Evolutionary conservation across 2,329 filamentous ascomycete genomes (phyloP), one percentile per base, ranked within the genome.

Genomic region (Fusarium sulawesiense): DNA sequence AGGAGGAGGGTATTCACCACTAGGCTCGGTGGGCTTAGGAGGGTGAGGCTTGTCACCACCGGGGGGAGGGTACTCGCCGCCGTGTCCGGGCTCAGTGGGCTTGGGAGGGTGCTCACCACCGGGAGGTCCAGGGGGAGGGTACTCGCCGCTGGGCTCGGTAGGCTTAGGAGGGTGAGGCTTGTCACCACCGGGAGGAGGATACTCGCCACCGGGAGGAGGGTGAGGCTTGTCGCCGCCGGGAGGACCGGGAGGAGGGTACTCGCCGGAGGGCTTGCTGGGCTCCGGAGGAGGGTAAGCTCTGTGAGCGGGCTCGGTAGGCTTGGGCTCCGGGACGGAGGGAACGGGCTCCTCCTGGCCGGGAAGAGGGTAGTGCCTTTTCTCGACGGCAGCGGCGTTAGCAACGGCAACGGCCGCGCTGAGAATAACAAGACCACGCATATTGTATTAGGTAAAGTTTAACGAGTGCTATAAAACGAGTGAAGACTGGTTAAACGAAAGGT

Each of bases 401-500:
- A 71, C 30, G 69, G 68, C 55, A n/a, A 71, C 51, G 30, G 68
- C 69, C n/a, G 69, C 69, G 58, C 69, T 48, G 51, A 71, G 18
- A 41, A 71, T 51, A 25, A 71, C 65, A 29, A 72, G 56, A 44
- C 69, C 68, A 48, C 64, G 60, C 69, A 71, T 71, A 2, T 40
- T 71, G 32, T 45, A 40, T 48, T 7, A 7, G 56, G 34, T 25
- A 25, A 23, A n/a, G 56, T 54, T 58, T 46, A 68, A 49, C 60
- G 64, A 63, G 44, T 66, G 56, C 60, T 45, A 69, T 49, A 27
- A 61, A 57, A 65, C 61, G 58, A 68, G 58, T 68, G 67, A 46
- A 40, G 68, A 40, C 14, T 60, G 47, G 55, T 66, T 61, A 58
- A 71, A 66, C 69, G 69, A 71, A 60, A 64, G 69, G 56, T 54